phyloP scores from a whole-genome alignment of 192 early-diverging fungal genomes.

The Entomortierella lignicola region DNA sequence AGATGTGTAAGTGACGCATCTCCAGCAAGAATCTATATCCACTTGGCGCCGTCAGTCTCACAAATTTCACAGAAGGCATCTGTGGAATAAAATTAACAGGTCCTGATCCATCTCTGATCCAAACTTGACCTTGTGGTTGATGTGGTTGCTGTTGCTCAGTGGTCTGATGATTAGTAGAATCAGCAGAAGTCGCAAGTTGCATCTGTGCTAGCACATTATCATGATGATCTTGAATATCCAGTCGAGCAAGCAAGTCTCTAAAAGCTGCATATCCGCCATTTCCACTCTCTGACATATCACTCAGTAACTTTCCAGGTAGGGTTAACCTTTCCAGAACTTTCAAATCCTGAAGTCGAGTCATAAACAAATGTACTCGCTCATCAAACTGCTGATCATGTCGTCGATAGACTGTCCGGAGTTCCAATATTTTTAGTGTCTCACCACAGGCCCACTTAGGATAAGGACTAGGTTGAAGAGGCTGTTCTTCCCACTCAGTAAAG shows the following conservation, averaged over 20 bases:
- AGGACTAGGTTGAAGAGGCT: not conserved
- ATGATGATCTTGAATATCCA: constrained; percentile 13
- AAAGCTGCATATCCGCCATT: constrained; percentile 6
- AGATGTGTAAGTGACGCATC: constrained; percentile 28
- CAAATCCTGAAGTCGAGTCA: constrained; percentile 20
- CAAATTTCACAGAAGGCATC: constrained; percentile 17
- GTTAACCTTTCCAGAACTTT: constrained; percentile 14
- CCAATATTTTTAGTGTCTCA: not conserved
- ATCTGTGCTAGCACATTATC: not conserved
- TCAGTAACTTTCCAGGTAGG: constrained; percentile 20
- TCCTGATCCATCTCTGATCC: not conserved
- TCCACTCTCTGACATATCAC: constrained; percentile 28
- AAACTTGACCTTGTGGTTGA: not conserved
- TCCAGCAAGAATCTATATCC: not conserved
- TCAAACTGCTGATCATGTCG: constrained; percentile 18
- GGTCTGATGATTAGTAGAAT: not conserved
- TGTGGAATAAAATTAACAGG: constrained; percentile 18
- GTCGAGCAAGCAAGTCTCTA: constrained; percentile 9
- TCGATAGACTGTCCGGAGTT: constrained; percentile 11
- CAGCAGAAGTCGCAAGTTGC: not conserved
- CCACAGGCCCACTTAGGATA: constrained; percentile 23
- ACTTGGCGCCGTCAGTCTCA: constrained; percentile 7
- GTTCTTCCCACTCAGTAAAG: constrained; percentile 12
- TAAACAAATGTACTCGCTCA: constrained; percentile 13
- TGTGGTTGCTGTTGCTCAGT: not conserved